These are phyloP conservation scores for Cladosporium sphaerospermum DNA, from an alignment of 2,329 filamentous ascomycete species.

Conservation along the genomic window DNA sequence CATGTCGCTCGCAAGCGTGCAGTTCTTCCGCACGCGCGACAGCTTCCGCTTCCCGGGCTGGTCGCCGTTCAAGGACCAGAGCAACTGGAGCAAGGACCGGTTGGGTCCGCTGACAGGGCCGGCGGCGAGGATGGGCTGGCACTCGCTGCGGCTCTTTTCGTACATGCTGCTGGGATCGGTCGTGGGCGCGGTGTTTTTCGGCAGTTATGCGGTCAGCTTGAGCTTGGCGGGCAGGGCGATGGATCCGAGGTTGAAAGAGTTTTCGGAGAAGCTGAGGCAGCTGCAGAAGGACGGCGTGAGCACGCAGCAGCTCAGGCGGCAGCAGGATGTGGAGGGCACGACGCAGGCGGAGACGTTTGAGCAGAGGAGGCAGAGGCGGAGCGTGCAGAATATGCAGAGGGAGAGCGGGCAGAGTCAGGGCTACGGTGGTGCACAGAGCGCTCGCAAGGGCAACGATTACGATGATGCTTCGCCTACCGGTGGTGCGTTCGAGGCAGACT, in stretches of 20 bases:
- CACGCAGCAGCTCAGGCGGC: conserved; percentile 2
- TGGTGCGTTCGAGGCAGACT: conserved; percentile 27
- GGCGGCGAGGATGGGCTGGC: conserved; percentile 29
- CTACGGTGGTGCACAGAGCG: conserved; percentile 2
- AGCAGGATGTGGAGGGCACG: conserved; percentile 16
- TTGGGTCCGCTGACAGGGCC: conserved; percentile 29
- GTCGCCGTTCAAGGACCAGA: conserved; percentile 30
- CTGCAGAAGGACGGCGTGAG: conserved; percentile 21
- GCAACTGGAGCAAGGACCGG: conserved; percentile 34
- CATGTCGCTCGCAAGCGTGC: conserved; percentile 25
- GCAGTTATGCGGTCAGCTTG: conserved; percentile 28
- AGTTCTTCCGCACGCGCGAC: conserved; percentile 31
- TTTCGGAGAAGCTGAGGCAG: conserved; percentile 32
- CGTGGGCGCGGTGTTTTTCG: conserved; percentile 29
- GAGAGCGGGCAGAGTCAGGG: conserved; percentile 8
- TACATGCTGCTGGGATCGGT: conserved; percentile 29
- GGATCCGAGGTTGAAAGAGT: conserved; percentile 37
- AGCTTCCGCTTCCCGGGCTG: conserved; percentile 38
- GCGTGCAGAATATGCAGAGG: conserved; percentile 16
- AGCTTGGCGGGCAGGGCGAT: conserved; percentile 30
- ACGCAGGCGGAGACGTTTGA: conserved; percentile 24
- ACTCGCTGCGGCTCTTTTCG: conserved; percentile 24
- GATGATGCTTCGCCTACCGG: conserved; percentile 39
- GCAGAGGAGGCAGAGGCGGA: conserved; percentile 25
- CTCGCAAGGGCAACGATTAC: conserved; percentile 12